phyloP scores from a whole-genome alignment of 1,284 basidiomycete species.

The Papiliotrema nemorosa region DNA sequence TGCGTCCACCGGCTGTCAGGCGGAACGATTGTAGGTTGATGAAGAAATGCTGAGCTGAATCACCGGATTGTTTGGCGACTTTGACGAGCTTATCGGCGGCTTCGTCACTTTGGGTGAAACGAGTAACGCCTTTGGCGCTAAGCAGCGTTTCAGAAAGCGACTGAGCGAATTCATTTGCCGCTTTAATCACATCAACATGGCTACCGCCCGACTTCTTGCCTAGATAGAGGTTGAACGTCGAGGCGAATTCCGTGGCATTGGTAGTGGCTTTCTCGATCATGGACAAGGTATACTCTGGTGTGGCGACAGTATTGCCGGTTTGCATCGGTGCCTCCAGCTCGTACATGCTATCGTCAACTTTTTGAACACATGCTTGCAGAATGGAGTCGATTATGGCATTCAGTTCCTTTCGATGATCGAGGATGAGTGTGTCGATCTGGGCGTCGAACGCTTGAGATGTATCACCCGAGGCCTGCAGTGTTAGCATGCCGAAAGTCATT shows the following conservation, averaged over 20 bases:
- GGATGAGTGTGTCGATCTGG: conserved; percentile 93
- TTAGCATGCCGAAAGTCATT: too few species aligned
- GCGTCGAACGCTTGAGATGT: conserved; percentile 86
- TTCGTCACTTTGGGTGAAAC: conserved; percentile 85
- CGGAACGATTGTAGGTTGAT: conserved; percentile 95
- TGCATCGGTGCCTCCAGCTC: conserved; percentile 94
- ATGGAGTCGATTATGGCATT: conserved; percentile 99
- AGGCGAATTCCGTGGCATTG: conserved; percentile 93
- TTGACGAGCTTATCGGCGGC: conserved; percentile 82
- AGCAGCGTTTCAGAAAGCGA: conserved; percentile 84
- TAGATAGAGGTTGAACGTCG: conserved; percentile 87
- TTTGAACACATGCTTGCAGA: conserved; percentile 91
- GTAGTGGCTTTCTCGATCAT: conserved; percentile 97
- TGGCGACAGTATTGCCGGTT: conserved; percentile 90
- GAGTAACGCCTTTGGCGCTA: conserved; percentile 93
- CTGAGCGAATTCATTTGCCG: conserved; percentile 94
- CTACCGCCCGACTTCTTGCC: conserved; percentile 78
- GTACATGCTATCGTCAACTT: conserved; percentile 95
- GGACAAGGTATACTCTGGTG: conserved; percentile 95
- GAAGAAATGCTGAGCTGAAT: conserved; percentile 87
- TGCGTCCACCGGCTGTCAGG: conserved; percentile 68
- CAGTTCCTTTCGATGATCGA: conserved; percentile 96
- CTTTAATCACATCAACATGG: conserved; percentile 97
- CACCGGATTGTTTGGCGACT: conserved; percentile 82
- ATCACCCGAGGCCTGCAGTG: conserved; percentile 70